These are phyloP conservation scores for Boletus sensibilis DNA, from an alignment of 768 basidiomycete species.

Conservation along the genomic window DNA sequence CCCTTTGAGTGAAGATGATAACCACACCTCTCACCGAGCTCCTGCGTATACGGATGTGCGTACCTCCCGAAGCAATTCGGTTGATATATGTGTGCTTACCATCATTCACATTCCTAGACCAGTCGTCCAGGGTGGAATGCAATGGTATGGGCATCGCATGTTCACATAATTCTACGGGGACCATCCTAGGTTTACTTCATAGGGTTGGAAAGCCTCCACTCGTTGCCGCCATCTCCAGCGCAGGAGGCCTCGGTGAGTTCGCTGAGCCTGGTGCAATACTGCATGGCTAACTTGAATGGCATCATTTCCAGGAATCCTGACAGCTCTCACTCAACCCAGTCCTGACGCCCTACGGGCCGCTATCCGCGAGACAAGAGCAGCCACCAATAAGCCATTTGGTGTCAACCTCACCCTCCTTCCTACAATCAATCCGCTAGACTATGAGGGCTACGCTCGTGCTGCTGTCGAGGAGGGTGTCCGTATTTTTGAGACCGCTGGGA, in stretches of 20 bases:
- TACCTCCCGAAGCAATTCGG: constrained; percentile 5
- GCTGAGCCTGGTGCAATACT: neutral
- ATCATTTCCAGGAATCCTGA: constrained; percentile 60
- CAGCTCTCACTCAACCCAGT: constrained; percentile 83
- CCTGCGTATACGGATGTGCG: constrained; percentile 65
- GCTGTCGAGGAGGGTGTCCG: constrained; percentile 85
- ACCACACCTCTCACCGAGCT: constrained; percentile 61
- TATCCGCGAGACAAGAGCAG: constrained; percentile 71
- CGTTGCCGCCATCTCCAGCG: constrained; percentile 76
- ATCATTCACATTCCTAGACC: constrained; percentile 44
- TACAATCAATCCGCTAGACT: constrained; percentile 87
- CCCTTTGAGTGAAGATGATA: constrained; percentile 33
- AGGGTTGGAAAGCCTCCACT: constrained; percentile 82
- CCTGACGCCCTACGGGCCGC: constrained; percentile 79
- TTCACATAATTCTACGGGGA: neutral
- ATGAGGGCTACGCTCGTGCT: constrained; percentile 76
- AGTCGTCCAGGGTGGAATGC: constrained; percentile 87
- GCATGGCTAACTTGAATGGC: neutral
- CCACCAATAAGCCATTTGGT: constrained; percentile 76
- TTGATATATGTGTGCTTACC: neutral
- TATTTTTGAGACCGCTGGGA: constrained; percentile 92
- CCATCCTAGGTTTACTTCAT: neutral
- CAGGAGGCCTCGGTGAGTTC: constrained; percentile 69
- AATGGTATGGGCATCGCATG: constrained; percentile 53
- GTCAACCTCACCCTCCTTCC: constrained; percentile 89